These are phyloP conservation scores for Mycena epipterygia DNA, from an alignment of 768 basidiomycete genomes.

Conservation along the genomic window DNA sequence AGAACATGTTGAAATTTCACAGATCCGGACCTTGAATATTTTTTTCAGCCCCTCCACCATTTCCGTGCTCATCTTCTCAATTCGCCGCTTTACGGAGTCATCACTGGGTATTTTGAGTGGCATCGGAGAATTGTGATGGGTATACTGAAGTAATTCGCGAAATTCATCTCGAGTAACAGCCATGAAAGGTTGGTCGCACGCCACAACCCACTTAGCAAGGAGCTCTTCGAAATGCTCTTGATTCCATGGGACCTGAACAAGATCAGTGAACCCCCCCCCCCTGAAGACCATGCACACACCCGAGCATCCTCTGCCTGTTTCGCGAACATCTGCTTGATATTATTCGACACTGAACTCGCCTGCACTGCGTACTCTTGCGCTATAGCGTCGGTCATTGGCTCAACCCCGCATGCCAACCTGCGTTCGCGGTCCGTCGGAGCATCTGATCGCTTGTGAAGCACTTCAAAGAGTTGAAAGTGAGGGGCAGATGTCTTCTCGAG, in stretches of 20 bases:
- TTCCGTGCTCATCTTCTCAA: neutral
- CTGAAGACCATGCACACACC: neutral
- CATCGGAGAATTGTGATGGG: neutral
- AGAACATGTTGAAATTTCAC: neutral
- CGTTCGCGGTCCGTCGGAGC: neutral
- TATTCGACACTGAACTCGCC: neutral
- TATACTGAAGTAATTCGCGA: conserved; percentile 10
- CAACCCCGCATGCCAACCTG: neutral
- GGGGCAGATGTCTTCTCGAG: neutral
- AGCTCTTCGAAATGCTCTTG: conserved; percentile 10
- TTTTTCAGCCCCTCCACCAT: neutral
- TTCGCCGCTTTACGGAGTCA: neutral
- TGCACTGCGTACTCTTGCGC: neutral
- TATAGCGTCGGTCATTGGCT: neutral
- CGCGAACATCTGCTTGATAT: neutral
- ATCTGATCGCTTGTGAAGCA: neutral
- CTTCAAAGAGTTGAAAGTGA: neutral
- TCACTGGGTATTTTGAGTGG: neutral
- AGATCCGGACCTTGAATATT: neutral
- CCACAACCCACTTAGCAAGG: conserved; percentile 12
- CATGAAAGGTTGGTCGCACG: conserved; percentile 14
- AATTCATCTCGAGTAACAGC: neutral
- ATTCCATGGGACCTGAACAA: neutral
- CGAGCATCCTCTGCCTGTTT: neutral
- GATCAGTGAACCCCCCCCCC: neutral